Base-by-base conservation (phyloP, 306 rosid species). In the Clitoria ternatea region DNA sequence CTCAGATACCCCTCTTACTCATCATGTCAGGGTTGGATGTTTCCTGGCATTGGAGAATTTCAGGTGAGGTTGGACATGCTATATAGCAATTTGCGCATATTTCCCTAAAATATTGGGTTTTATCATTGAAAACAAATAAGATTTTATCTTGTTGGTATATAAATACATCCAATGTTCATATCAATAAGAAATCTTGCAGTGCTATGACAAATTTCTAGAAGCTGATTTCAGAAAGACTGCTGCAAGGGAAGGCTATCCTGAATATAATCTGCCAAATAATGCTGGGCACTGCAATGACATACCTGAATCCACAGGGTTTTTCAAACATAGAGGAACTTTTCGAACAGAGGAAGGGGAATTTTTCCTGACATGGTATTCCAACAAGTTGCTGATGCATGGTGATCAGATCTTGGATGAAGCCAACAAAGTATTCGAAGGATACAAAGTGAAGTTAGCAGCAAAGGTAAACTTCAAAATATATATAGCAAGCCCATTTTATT, bases 31-130 rank as follows among this genome's bases (percentile, higher is more conserved):
- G 96, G 96, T 23, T 94, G 98, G 98, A 70, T 2, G 49, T 94
- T 89, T 80, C 97, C 97, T 11, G 96, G 98, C 8, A 90, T 94
- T 47, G 98, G 98, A 87, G 97, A 90, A 68, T 94, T 94, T 84
- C 97, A 85, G 87, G 98, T 91, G 79, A 70, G 84, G 70, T 53
- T 60, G 61, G 40, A 55, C 60, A 39, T 66, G 27, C 19, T 17
- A 37, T 69, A 47, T 24, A 43, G 19, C 22, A 15, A 40, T 32
- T 54, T 32, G 17, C 15, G 20, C 24, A 43, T 7, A 12, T 7
- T 55, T 23, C 13, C 35, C 47, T 43, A 23, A 55, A 39, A 36
- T 11, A 6, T 22, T 57, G 7, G 37, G 10, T 39, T 39, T 23
- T 23, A 32, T 69, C 15, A 20, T 13, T 53, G n/a, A 43, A 66